phyloP scores from a whole-genome alignment of 495 filamentous ascomycete genomes.

The Xylaria nigripes region DNA sequence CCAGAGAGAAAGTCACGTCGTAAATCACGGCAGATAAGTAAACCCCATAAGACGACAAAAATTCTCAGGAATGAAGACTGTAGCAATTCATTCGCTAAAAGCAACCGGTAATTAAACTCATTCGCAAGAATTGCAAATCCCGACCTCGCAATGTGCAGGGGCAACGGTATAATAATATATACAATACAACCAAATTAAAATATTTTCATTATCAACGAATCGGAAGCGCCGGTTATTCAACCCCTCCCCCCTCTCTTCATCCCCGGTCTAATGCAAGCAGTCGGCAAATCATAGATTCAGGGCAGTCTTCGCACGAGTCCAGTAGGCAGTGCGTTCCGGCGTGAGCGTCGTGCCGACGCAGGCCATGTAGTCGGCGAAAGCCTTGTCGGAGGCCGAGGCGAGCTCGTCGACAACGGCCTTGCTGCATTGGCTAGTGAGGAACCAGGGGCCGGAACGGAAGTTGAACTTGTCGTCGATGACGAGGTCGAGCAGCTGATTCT shows the following conservation, averaged over 20 bases:
- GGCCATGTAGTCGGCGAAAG: constrained; percentile 54
- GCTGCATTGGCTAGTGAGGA: constrained; percentile 56
- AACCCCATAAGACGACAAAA: too few relatives aligned
- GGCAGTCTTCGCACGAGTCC: constrained; percentile 41
- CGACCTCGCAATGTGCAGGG: neutral
- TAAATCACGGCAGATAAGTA: too few relatives aligned
- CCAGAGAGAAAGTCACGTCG: too few relatives aligned
- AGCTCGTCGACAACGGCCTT: constrained; percentile 38
- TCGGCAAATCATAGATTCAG: constrained; percentile 26
- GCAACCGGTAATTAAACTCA: too few relatives aligned
- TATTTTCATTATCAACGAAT: too few relatives aligned
- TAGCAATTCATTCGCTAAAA: too few relatives aligned
- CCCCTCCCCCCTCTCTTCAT: too few relatives aligned
- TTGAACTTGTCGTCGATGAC: constrained; percentile 54
- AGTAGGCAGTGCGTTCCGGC: constrained; percentile 46
- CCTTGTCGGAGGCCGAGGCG: constrained; percentile 42
- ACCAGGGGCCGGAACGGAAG: constrained; percentile 73
- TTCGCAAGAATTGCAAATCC: too few relatives aligned
- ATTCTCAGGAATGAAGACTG: too few relatives aligned
- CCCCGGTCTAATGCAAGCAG: neutral
- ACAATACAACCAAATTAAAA: too few relatives aligned
- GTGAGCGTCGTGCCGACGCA: constrained; percentile 55
- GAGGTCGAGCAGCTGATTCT: constrained; percentile 47
- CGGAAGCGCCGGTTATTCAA: too few relatives aligned
- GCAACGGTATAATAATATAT: too few relatives aligned